These are phyloP conservation scores for Penicillium sp. DNA, from an alignment of 2,329 filamentous ascomycete genomes.

Conservation along the genomic window DNA sequence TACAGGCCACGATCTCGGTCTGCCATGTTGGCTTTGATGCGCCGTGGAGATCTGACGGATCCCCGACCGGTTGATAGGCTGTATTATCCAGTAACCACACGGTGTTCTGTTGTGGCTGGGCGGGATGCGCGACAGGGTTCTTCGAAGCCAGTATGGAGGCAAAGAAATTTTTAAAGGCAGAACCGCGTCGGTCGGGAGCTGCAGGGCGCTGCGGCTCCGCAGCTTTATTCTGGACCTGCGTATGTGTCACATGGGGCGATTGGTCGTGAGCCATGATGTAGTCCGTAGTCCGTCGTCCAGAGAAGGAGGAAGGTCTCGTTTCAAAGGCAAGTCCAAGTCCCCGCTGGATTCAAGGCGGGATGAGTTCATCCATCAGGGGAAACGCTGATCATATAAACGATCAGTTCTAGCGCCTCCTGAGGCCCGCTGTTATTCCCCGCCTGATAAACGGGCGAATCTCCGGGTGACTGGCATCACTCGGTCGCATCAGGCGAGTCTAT, in stretches of 20 bases:
- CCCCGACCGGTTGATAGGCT: constrained; percentile 55
- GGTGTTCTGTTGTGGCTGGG: constrained; percentile 59
- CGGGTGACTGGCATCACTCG: constrained; percentile 17
- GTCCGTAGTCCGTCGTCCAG: too few relatives aligned
- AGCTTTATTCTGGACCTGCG: not conserved
- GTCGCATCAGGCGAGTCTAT: constrained; percentile 16
- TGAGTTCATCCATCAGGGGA: constrained; percentile 17
- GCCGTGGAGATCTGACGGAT: constrained; percentile 18
- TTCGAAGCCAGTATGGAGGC: constrained; percentile 33
- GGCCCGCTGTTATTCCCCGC: constrained; percentile 4
- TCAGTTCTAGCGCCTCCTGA: constrained; percentile 16
- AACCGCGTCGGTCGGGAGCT: constrained; percentile 12
- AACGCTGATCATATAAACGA: constrained; percentile 22
- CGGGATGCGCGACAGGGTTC: constrained; percentile 56
- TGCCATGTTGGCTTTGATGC: constrained; percentile 54
- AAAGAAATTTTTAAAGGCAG: constrained; percentile 19
- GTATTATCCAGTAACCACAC: constrained; percentile 92
- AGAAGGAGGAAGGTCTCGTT: not conserved
- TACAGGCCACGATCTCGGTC: constrained; percentile 75
- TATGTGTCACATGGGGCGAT: constrained; percentile 1
- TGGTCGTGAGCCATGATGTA: constrained; percentile 17
- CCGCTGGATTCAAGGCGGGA: not conserved
- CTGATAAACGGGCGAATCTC: constrained; percentile 10
- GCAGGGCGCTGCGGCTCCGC: constrained; percentile 1
- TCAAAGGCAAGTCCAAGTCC: not conserved